Percentiles rank a stretch among this genome's conserved stretches.
phyloP scores from a whole-genome alignment of 2,329 filamentous ascomycete species.

The Aspergillus ibericus region DNA sequence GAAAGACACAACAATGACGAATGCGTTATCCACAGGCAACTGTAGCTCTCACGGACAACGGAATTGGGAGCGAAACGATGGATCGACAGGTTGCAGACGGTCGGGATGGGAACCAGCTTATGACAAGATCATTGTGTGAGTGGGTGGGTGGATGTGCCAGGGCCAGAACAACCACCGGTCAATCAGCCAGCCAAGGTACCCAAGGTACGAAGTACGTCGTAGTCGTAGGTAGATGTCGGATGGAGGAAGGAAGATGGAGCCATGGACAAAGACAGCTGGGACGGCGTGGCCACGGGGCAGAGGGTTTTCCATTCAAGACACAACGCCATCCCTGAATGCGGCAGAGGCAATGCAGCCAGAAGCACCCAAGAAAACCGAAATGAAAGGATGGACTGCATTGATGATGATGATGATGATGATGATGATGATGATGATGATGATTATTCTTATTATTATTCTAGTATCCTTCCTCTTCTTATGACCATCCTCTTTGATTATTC shows the following conservation, averaged over 20 bases:
- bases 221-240: too few relatives aligned
- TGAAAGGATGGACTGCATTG: neutral
- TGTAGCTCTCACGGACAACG: slow-evolving; percentile 10
- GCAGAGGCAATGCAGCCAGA: slow-evolving; percentile 8
- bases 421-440: neutral
- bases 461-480: neutral
- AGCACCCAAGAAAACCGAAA: slow-evolving; percentile 6
- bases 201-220: too few relatives aligned
- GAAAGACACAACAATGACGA: slow-evolving; percentile 29
- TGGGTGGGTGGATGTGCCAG: slow-evolving; percentile 5
- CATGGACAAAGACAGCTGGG: neutral
- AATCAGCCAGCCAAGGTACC: neutral
- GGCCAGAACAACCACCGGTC: neutral
- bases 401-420: neutral
- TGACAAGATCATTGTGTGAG: slow-evolving; percentile 15
- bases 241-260: neutral
- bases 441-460: neutral
- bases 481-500: neutral
- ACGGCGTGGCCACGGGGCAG: neutral
- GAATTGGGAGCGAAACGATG: slow-evolving; percentile 14
- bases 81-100: slow-evolving; percentile 16
- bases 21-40: slow-evolving; percentile 22
- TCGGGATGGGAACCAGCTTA: slow-evolving; percentile 8
- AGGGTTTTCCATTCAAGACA: neutral
- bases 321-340: slow-evolving; percentile 18